Base-by-base conservation (phyloP, 2,329 filamentous ascomycete species). In the Pseudopyricularia javanii region DNA sequence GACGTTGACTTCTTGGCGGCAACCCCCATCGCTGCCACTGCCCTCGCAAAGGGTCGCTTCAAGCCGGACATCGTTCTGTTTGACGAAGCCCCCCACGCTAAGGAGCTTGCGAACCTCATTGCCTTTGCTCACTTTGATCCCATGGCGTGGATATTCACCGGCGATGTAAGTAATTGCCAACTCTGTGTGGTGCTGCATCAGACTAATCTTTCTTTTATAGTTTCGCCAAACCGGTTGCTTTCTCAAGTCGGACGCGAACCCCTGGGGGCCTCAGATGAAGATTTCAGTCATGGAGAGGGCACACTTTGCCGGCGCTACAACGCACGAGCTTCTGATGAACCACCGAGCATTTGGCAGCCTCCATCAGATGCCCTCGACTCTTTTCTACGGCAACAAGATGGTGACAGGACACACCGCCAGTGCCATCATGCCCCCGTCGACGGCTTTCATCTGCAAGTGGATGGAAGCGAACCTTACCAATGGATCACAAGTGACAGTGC, bases 1-100 rank as follows among this genome's bases (percentile, higher is more conserved):
- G 58, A 64, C 3, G 64, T 69, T 0, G 72, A 74, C 48, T 74
- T 74, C 51, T 63, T 75, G 2, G 71, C 71, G 0, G 72, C 72
- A 0, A 74, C 73, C 1, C 72, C 73, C 0, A 72, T 74, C 1
- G 70, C 71, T 3, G 67, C 70, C 0, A 66, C 63, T 4, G 65
- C 66, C 0, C 57, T 60, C 0, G 71, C 74, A 33, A 58, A 63
- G 0, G 64, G 61, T 2, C 61, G 89, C 7, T 88, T 90, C 32
- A 84, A 86, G 57, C 88, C 89, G 0, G 86, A 93, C 59, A 83
- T 95, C 57, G 80, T 93, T 0, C 91, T 95, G 62, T 87, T 94
- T 57, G 89, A 91, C 45, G 88, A 94, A 64, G 69, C 70, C 0
- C 69, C 71, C 0, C 72, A 75, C 47, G 70, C 70, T 0, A 61